These are phyloP conservation scores for Cadophora luteo-olivacea DNA, from an alignment of 2,329 filamentous ascomycete species.

Conservation along the genomic window DNA sequence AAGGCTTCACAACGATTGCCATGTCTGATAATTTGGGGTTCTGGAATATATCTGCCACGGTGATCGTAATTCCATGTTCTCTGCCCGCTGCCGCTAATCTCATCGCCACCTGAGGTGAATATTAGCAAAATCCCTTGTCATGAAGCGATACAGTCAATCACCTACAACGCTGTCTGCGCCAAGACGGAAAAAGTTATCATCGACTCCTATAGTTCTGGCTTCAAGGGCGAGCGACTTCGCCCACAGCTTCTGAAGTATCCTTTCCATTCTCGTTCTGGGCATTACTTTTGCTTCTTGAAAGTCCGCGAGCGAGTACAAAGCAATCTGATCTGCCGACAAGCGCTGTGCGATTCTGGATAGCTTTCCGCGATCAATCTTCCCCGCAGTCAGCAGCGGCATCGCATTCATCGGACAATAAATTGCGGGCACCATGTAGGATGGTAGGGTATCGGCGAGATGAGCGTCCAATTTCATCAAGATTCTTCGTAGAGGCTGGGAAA, in stretches of 20 bases:
- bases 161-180: constrained; percentile 44
- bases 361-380: constrained; percentile 29
- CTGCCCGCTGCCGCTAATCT: constrained; percentile 51
- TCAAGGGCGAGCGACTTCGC: constrained; percentile 25
- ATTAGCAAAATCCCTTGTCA: neutral
- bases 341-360: constrained; percentile 44
- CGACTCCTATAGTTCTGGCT: constrained; percentile 20
- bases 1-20: constrained; percentile 44
- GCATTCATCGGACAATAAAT: constrained; percentile 25
- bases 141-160: neutral
- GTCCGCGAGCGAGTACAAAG: neutral
- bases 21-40: constrained; percentile 52
- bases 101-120: constrained; percentile 40
- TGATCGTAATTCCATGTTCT: constrained; percentile 44
- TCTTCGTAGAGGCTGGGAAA: neutral
- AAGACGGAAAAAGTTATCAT: constrained; percentile 48
- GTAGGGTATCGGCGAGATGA: constrained; percentile 58
- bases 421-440: constrained; percentile 28
- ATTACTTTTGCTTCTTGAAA: neutral
- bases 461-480: constrained; percentile 60
- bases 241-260: constrained; percentile 26
- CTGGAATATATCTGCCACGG: constrained; percentile 51
- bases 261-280: constrained; percentile 17
- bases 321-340: neutral
- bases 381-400: constrained; percentile 20